Evolutionary conservation across 257 asterid genomes (phyloP).

Genomic region (Orobanche coerulescens): DNA sequence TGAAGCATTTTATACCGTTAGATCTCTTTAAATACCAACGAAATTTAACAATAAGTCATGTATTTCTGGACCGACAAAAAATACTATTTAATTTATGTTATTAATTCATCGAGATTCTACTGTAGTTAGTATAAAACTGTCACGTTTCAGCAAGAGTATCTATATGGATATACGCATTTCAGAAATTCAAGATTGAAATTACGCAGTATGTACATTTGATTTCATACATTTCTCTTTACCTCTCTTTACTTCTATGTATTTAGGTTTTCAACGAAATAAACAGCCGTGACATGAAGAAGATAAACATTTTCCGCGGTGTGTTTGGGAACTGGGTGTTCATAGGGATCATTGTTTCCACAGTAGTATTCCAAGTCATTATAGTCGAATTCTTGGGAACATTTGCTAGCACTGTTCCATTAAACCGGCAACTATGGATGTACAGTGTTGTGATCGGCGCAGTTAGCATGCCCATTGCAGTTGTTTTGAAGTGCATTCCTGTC

Average conservation of each 20-base stretch:
- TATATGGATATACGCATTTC: too few species aligned
- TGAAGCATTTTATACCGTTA: too few species aligned
- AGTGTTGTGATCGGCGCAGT: slow-evolving; percentile 57
- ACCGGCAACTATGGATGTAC: slow-evolving; percentile 72
- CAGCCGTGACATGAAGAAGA: slow-evolving; percentile 94
- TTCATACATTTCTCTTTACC: not conserved
- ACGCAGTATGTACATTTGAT: too few species aligned
- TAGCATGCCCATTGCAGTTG: slow-evolving; percentile 60
- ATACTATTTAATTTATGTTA: too few species aligned
- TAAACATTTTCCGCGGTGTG: slow-evolving; percentile 67
- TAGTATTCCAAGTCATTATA: slow-evolving; percentile 72
- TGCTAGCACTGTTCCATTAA: slow-evolving; percentile 82
- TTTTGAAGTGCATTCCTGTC: slow-evolving; percentile 80
- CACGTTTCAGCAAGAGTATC: too few species aligned
- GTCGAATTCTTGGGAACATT: slow-evolving; percentile 88
- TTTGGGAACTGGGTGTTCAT: slow-evolving; percentile 61
- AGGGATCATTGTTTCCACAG: slow-evolving; percentile 56
- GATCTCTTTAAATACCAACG: too few species aligned
- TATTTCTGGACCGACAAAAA: too few species aligned
- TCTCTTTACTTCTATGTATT: not conserved
- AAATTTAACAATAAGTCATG: too few species aligned
- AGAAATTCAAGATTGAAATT: not conserved
- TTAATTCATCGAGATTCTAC: too few species aligned
- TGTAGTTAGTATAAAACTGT: too few species aligned
- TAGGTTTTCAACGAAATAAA: slow-evolving; percentile 97